Conservation (phyloP, 352 stramenopile species). For the Globisporangium radiosum region DNA sequence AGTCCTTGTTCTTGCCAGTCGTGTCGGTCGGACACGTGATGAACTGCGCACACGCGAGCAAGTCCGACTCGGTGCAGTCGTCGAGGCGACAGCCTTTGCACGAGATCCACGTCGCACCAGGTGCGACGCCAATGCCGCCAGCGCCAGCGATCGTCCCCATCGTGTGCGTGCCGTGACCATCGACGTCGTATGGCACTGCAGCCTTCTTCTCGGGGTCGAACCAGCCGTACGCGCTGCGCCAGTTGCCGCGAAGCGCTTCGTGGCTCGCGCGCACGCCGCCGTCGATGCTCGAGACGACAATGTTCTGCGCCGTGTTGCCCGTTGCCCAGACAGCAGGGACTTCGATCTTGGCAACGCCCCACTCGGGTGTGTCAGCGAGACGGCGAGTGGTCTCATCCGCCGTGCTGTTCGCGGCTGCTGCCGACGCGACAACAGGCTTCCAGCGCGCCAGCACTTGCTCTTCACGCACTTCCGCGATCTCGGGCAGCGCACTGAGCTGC, state of each 20-base stretch:
- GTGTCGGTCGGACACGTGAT: conserved; percentile 27
- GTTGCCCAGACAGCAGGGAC: conserved; percentile 21
- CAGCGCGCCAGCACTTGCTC: conserved; percentile 8
- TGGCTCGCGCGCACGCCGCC: conserved; percentile 23
- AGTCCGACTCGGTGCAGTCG: conserved; percentile 5
- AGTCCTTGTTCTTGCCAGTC: conserved; percentile 17
- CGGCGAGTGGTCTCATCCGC: background rate
- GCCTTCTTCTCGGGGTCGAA: conserved; percentile 20
- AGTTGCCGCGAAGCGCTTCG: conserved; percentile 19
- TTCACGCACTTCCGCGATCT: conserved; percentile 15
- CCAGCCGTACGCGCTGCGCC: conserved; percentile 20
- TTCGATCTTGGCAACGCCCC: conserved; percentile 22
- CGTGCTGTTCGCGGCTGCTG: conserved; percentile 1
- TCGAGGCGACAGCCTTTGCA: too few species aligned
- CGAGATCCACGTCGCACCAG: too few species aligned
- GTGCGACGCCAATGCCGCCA: too few species aligned
- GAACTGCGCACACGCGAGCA: conserved; percentile 27
- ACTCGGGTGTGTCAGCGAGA: conserved; percentile 11
- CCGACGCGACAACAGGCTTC: conserved; percentile 3
- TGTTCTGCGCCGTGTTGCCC: conserved; percentile 17
- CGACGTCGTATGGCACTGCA: conserved; percentile 13
- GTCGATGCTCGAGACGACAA: conserved; percentile 29
- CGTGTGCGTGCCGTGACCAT: conserved; percentile 12
- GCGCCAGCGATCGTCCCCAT: conserved; percentile 11
- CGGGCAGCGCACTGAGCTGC: conserved; percentile 12